These are phyloP conservation scores for Candida succiphila DNA, from an alignment of 805 yeast species.

Conservation along the genomic window DNA sequence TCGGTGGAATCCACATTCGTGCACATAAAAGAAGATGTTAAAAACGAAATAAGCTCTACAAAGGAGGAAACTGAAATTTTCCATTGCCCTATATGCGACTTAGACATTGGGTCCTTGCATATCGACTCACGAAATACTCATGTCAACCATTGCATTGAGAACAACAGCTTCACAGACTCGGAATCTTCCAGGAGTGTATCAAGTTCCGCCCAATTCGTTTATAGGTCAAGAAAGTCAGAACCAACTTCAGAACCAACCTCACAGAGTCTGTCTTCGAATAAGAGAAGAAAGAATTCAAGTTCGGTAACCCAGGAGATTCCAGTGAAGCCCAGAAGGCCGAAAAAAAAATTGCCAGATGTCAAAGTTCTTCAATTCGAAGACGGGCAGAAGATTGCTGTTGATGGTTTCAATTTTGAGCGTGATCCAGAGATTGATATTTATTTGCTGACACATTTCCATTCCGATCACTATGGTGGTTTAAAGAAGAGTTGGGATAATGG, in stretches of 20 bases:
- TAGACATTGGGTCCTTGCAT: constrained; percentile 26
- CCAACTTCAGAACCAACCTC: too few relatives aligned
- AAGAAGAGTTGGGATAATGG: constrained; percentile 70
- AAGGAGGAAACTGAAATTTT: constrained; percentile 3
- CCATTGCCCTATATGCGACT: constrained; percentile 44
- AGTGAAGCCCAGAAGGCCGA: constrained; percentile 12
- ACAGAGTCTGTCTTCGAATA: too few relatives aligned
- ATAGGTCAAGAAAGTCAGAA: constrained; percentile 1
- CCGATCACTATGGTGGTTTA: constrained; percentile 91
- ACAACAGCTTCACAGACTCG: constrained; percentile 15
- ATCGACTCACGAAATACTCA: constrained; percentile 39
- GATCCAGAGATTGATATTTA: constrained; percentile 38
- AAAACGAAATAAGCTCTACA: too few relatives aligned
- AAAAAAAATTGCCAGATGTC: constrained; percentile 35
- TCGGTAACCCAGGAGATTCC: too few relatives aligned
- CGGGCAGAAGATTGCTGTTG: constrained; percentile 40
- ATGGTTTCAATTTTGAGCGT: constrained; percentile 49
- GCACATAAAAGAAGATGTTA: too few relatives aligned
- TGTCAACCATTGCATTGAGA: constrained; percentile 39
- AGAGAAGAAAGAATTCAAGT: too few relatives aligned
- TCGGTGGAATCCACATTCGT: too few relatives aligned
- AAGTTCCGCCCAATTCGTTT: neutral
- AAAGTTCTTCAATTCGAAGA: constrained; percentile 38
- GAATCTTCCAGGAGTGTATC: too few relatives aligned
- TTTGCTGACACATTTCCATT: constrained; percentile 76